These are phyloP conservation scores for Coelastrella sp. DNA, from an alignment of 139 green algal species.

Conservation along the genomic window DNA sequence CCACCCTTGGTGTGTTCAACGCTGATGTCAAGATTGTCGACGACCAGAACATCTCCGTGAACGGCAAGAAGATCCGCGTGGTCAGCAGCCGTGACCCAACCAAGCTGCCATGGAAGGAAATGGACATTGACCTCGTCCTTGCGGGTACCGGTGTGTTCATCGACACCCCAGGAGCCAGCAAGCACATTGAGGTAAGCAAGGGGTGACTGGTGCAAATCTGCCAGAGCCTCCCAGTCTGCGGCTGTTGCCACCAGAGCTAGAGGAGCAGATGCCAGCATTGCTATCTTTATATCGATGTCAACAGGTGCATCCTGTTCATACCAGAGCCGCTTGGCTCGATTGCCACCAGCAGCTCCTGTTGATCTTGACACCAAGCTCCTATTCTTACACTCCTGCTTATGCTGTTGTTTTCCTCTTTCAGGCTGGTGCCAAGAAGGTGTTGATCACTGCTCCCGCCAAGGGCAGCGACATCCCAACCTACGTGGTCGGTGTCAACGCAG, in stretches of 20 bases:
- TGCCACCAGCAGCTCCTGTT: no score
- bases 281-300: no score
- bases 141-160: conserved; percentile 98
- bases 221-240: no score
- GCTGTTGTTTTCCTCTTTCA: conserved; percentile 44
- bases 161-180: conserved; percentile 87
- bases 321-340: no score
- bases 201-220: no score
- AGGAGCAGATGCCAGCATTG: no score
- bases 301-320: no score
- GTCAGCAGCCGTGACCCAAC: conserved; percentile 95
- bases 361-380: no score
- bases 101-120: conserved; percentile 94
- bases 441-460: conserved; percentile 99
- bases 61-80: conserved; percentile 96
- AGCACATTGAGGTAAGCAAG: conserved; percentile 84
- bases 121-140: conserved; percentile 97
- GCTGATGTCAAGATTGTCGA: conserved; percentile 95
- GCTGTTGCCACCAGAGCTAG: no score
- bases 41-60: conserved; percentile 90
- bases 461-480: conserved; percentile 98
- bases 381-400: background rate
- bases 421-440: conserved; percentile 98
- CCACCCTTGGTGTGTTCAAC: conserved; percentile 95
- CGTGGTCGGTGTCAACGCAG: conserved; percentile 97